Conservation (phyloP, 768 basidiomycete genomes). For the Scleroderma citrinum region DNA sequence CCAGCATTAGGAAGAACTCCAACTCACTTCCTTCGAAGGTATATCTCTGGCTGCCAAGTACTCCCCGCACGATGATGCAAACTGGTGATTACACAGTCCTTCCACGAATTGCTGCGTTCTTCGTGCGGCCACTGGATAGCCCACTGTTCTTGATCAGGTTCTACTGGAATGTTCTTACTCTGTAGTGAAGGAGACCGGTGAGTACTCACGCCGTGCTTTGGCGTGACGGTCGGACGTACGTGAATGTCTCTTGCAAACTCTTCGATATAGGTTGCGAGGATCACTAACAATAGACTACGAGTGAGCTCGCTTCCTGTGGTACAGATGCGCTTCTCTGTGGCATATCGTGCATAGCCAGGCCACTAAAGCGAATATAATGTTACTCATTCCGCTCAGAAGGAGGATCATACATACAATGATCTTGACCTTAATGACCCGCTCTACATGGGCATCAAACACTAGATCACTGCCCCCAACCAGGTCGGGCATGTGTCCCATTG, state of each 20-base stretch:
- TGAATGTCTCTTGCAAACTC: slow-evolving; percentile 26
- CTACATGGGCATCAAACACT: slow-evolving; percentile 15
- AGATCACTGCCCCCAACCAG: slow-evolving; percentile 16
- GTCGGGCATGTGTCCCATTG: slow-evolving; percentile 20
- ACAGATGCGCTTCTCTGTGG: slow-evolving; percentile 33
- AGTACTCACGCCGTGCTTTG: not conserved
- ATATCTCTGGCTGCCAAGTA: slow-evolving; percentile 40
- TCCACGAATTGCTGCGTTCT: slow-evolving; percentile 16
- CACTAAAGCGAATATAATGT: slow-evolving; percentile 28
- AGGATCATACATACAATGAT: slow-evolving; percentile 24
- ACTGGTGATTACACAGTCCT: slow-evolving; percentile 34
- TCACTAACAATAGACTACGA: slow-evolving; percentile 25
- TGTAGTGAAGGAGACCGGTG: slow-evolving; percentile 5
- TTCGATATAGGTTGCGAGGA: slow-evolving; percentile 26
- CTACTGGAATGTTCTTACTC: slow-evolving; percentile 23
- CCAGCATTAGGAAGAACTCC: not conserved
- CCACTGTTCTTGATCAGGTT: slow-evolving; percentile 37
- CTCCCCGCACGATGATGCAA: slow-evolving; percentile 36
- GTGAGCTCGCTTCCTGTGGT: slow-evolving; percentile 30
- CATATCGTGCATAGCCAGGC: slow-evolving; percentile 41
- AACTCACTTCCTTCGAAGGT: slow-evolving; percentile 19
- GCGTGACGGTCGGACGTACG: slow-evolving; percentile 18
- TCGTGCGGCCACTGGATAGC: slow-evolving; percentile 20
- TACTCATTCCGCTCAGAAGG: not conserved
- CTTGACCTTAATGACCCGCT: slow-evolving; percentile 31